Conservation (phyloP, 2,329 filamentous ascomycete species). For the Venturia effusa region DNA sequence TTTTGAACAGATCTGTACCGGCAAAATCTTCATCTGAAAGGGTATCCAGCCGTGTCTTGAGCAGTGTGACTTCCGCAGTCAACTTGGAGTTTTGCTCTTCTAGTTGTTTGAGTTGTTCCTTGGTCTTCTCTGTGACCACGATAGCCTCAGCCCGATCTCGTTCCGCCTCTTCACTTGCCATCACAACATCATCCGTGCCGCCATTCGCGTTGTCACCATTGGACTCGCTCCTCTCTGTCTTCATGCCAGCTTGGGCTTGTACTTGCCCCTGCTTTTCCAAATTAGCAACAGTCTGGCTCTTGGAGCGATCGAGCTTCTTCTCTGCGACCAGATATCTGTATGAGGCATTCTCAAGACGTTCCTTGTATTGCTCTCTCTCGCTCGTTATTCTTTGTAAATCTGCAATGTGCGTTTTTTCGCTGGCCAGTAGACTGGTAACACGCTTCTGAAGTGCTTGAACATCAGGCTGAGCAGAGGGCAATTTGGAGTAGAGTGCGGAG, state of each 20-base stretch:
- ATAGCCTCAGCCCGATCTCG: slow-evolving; percentile 66
- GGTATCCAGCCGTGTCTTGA: slow-evolving; percentile 51
- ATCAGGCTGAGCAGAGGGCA: slow-evolving; percentile 46
- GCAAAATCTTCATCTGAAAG: slow-evolving; percentile 89
- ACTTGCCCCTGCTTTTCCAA: slow-evolving; percentile 29
- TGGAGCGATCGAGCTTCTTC: slow-evolving; percentile 81
- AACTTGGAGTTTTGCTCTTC: slow-evolving; percentile 66
- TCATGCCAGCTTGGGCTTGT: slow-evolving; percentile 4
- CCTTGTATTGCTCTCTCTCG: slow-evolving; percentile 76
- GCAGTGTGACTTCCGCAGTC: slow-evolving; percentile 66
- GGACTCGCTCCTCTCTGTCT: neutral
- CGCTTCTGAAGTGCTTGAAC: slow-evolving; percentile 62
- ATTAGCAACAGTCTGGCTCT: slow-evolving; percentile 82
- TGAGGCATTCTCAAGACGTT: slow-evolving; percentile 79
- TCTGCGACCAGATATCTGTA: slow-evolving; percentile 90
- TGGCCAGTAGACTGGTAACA: slow-evolving; percentile 62
- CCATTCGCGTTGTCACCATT: slow-evolving; percentile 34
- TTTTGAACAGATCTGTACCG: slow-evolving; percentile 86
- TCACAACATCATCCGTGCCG: slow-evolving; percentile 43
- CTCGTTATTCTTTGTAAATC: slow-evolving; percentile 64
- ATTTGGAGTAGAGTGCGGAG: slow-evolving; percentile 50
- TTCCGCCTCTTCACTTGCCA: slow-evolving; percentile 56
- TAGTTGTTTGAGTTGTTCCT: slow-evolving; percentile 73
- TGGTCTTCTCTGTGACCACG: slow-evolving; percentile 69
- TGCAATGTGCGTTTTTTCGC: slow-evolving; percentile 69